phyloP scores from a whole-genome alignment of 2,329 filamentous ascomycete genomes.

The Sporothrix schenckii region DNA sequence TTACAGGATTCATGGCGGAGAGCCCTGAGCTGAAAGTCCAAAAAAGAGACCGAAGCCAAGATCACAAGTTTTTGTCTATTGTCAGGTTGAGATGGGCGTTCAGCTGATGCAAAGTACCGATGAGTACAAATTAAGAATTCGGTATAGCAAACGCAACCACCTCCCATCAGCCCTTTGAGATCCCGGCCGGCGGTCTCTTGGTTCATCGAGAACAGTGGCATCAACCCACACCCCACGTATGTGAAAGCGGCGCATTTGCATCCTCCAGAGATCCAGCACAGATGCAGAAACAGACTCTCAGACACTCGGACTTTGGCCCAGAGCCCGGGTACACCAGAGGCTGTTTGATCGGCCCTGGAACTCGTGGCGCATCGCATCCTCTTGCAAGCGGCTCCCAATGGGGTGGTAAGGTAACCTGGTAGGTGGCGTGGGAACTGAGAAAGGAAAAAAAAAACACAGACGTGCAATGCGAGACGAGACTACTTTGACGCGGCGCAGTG shows the following conservation, averaged over 20 bases:
- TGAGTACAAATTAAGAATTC: too few relatives aligned
- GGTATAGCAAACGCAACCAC: too few relatives aligned
- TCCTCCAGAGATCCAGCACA: constrained; percentile 3
- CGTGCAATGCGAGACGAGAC: neutral
- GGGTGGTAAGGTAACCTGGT: constrained; percentile 9
- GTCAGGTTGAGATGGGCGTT: neutral
- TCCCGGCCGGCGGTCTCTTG: neutral
- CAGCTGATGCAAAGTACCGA: neutral
- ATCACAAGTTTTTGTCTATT: neutral
- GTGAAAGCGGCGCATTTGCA: neutral
- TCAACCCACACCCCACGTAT: neutral
- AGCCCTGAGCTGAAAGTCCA: neutral
- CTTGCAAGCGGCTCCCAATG: neutral
- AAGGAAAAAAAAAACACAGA: neutral
- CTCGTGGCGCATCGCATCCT: constrained; percentile 3
- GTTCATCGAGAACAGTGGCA: neutral
- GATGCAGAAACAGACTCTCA: neutral
- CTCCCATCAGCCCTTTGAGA: too few relatives aligned
- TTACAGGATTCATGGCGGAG: neutral
- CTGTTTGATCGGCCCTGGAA: constrained; percentile 23
- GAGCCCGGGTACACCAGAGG: constrained; percentile 11
- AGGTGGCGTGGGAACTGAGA: neutral
- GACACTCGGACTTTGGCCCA: neutral
- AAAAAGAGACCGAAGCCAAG: neutral
- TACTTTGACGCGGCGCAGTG: neutral